Conservation (phyloP, 768 basidiomycete species). For the Mycena alexandri region DNA sequence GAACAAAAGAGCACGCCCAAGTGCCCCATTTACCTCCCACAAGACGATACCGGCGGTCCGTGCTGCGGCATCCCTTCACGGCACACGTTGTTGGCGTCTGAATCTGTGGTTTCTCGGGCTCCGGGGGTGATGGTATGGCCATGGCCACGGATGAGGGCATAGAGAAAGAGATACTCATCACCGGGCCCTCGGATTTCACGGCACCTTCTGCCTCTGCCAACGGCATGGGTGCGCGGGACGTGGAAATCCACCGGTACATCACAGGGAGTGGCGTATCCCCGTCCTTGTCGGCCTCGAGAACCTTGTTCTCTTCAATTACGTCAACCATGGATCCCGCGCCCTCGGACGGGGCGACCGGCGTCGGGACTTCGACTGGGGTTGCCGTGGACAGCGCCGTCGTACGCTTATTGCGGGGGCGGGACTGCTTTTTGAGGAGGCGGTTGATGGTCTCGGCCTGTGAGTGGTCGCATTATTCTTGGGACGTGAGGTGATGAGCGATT, state of each 20-base stretch:
- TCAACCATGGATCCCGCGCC: not conserved
- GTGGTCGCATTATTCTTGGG: not conserved
- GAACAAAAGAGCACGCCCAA: conserved; percentile 77
- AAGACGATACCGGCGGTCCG: conserved; percentile 71
- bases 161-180: conserved; percentile 66
- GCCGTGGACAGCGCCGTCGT: conserved; percentile 39
- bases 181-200: conserved; percentile 26
- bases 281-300: conserved; percentile 25
- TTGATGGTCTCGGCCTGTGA: conserved; percentile 88
- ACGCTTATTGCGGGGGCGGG: conserved; percentile 73
- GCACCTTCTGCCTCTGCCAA: not conserved
- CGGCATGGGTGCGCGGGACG: conserved; percentile 48
- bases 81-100: conserved; percentile 55
- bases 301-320: conserved; percentile 8
- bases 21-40: conserved; percentile 67
- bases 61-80: conserved; percentile 65
- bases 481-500: conserved; percentile 12
- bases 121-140: not conserved
- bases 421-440: conserved; percentile 88
- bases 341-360: conserved; percentile 33
- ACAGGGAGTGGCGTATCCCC: conserved; percentile 57
- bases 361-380: conserved; percentile 43
- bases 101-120: not conserved
- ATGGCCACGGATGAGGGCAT: conserved; percentile 61
- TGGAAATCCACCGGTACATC: conserved; percentile 83